A percentile compares a stretch with the other conserved stretches of the same genome.
Evolutionary conservation across 257 asterid species (phyloP).

Genomic region (Linderniella brevidens): DNA sequence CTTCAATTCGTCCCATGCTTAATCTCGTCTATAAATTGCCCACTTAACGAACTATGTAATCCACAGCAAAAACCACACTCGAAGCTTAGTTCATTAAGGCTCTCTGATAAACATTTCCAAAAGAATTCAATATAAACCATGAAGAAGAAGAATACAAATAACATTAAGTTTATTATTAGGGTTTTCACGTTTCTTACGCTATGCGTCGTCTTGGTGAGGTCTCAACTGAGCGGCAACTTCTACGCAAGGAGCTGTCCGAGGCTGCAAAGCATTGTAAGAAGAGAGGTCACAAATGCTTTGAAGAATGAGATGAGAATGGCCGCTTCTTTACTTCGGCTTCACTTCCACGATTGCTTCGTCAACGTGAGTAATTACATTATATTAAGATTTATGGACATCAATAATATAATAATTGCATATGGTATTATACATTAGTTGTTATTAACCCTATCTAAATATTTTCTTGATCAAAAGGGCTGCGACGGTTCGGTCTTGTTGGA

Average conservation of each 20-base stretch:
- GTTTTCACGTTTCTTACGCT: conserved; percentile 16
- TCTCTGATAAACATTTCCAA: too few species aligned
- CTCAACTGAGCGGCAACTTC: conserved; percentile 36
- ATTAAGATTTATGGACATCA: background rate
- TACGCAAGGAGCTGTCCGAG: conserved; percentile 43
- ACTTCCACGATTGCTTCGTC: conserved; percentile 74
- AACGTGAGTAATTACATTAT: conserved; percentile 24
- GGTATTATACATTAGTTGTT: too few species aligned
- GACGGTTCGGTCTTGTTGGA: conserved; percentile 70
- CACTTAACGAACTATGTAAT: too few species aligned
- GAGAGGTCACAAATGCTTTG: conserved; percentile 41
- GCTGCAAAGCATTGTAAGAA: conserved; percentile 29
- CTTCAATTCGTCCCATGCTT: too few species aligned
- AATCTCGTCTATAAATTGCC: too few species aligned
- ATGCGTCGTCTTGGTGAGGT: conserved; percentile 22
- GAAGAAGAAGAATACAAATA: too few species aligned
- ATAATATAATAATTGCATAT: too few species aligned
- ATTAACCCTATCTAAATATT: background rate
- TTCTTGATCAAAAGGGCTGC: conserved; percentile 31
- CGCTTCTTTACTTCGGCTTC: conserved; percentile 68
- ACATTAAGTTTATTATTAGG: background rate
- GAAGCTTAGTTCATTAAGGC: too few species aligned
- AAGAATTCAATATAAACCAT: too few species aligned
- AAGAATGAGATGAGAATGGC: conserved; percentile 72
- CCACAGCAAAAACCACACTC: too few species aligned